A percentile compares a stretch with the other conserved stretches of the same genome.
phyloP scores from a whole-genome alignment of 164 flowering plant genomes.

The Umbellularia californica region DNA sequence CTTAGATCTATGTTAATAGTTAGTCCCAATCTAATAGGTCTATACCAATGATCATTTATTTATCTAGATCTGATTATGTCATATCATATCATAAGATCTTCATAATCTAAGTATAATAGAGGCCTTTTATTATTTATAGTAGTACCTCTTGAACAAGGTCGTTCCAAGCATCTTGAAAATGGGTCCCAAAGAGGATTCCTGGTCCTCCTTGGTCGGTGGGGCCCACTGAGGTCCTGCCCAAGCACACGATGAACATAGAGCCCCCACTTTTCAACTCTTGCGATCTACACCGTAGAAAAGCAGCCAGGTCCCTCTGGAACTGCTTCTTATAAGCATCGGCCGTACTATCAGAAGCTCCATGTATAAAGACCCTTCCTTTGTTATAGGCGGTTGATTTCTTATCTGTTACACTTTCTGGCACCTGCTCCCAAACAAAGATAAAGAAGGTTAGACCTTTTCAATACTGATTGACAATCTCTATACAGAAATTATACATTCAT shows the following conservation, averaged over 20 bases:
- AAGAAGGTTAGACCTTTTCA: no score
- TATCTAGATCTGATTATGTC: no score
- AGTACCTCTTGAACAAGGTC: conserved; percentile 62
- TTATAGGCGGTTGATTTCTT: conserved; percentile 65
- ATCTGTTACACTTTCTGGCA: conserved; percentile 66
- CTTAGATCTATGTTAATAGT: no score
- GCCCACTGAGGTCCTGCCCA: conserved; percentile 71
- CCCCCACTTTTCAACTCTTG: conserved; percentile 63
- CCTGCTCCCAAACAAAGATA: conserved; percentile 28
- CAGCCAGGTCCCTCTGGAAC: conserved; percentile 59
- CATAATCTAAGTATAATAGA: neutral
- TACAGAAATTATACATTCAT: no score
- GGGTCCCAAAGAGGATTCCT: conserved; percentile 81
- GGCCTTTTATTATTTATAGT: neutral
- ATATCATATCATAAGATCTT: neutral
- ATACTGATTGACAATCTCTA: no score
- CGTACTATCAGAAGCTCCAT: conserved; percentile 58
- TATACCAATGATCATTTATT: no score
- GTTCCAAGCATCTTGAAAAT: conserved; percentile 88
- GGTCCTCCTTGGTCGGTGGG: conserved; percentile 93
- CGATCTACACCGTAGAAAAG: conserved; percentile 51
- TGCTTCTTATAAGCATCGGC: conserved; percentile 65
- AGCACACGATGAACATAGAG: conserved; percentile 79
- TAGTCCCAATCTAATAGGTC: no score
- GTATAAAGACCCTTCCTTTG: conserved; percentile 71